Base-by-base conservation (phyloP, 2,329 filamentous ascomycete genomes). In the Stemphylium vesicarium region DNA sequence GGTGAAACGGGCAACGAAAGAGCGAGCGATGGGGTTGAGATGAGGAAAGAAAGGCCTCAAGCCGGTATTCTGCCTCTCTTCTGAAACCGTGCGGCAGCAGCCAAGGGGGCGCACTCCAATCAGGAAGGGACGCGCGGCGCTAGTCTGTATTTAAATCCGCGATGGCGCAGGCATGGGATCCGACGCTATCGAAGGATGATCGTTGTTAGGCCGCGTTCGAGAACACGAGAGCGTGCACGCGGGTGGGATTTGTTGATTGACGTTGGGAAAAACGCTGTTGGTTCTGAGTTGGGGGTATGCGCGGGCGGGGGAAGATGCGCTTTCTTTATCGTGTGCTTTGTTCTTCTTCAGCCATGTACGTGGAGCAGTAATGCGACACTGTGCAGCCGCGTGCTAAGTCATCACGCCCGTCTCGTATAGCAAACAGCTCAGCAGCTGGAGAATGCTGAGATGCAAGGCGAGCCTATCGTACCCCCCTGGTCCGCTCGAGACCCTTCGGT, bases 1-100 rank as follows among this genome's bases (percentile, higher is more conserved):
- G 42, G 57, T 70, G 72, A 74, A 75, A 75, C 72, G 69, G 71
- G 62, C 54, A 70, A 70, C 64, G 68, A 63, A 67, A 62, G 61
- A 55, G 52, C 45, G 53, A 51, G 54, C 50, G 59, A 64, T 60
- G 58, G 59, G 41, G 52, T 59, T 41, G 58, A 63, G 60, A 55
- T 48, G 52, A 52, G 44, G 50, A 44, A 57, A 52, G 56, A 53
- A 44, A 51, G 46, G 50, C 56, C 43, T 36, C 50, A 53, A 59
- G 61, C 62, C 63, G 65, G 68, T 66, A 69, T 66, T 59, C 50
- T 56, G 55, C 57, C 52, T 50, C 40, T 55, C 38, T 29, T 60
- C 58, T 70, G 69, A 72, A 70, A 70, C 66, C 56, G 43, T 56
- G 61, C 61, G 47, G 55, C 56, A 50, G 44, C 55, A 53, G 55